These are phyloP conservation scores for Xylaria telfairii DNA, from an alignment of 495 filamentous ascomycete genomes.

Conservation along the genomic window DNA sequence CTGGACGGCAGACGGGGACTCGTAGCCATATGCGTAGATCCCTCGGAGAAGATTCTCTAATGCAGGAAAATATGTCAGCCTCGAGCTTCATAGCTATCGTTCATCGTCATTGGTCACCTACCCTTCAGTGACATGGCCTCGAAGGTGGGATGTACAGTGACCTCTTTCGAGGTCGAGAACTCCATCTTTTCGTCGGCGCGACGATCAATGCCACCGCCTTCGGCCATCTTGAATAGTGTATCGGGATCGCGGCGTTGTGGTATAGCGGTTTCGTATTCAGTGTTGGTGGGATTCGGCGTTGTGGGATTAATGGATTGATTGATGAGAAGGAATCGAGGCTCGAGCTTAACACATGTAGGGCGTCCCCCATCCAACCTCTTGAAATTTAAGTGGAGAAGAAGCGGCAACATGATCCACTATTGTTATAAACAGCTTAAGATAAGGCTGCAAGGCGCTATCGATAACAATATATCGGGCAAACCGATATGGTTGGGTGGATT, in stretches of 20 bases:
- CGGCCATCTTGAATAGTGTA: constrained; percentile 69
- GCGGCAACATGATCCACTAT: not conserved
- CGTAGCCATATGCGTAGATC: constrained; percentile 98
- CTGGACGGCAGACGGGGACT: constrained; percentile 96
- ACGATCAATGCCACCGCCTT: constrained; percentile 82
- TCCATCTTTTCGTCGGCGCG: constrained; percentile 96
- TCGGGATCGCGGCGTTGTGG: not conserved
- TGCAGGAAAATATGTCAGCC: not conserved
- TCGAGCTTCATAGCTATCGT: not conserved
- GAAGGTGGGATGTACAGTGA: constrained; percentile 75
- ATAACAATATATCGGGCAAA: no score
- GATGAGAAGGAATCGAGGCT: not conserved
- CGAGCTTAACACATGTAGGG: not conserved
- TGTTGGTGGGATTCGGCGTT: not conserved
- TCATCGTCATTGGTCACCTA: constrained; percentile 28
- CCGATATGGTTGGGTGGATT: no score
- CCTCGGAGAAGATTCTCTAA: constrained; percentile 90
- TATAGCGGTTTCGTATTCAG: not conserved
- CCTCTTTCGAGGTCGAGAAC: constrained; percentile 97
- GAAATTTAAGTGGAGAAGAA: constrained; percentile 17
- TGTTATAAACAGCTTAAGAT: not conserved
- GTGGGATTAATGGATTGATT: not conserved
- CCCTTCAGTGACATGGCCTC: constrained; percentile 73
- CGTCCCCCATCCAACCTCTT: not conserved
- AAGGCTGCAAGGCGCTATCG: not conserved